Base-by-base conservation (phyloP, 2,329 filamentous ascomycete species). In the Cladosporium sp. region DNA sequence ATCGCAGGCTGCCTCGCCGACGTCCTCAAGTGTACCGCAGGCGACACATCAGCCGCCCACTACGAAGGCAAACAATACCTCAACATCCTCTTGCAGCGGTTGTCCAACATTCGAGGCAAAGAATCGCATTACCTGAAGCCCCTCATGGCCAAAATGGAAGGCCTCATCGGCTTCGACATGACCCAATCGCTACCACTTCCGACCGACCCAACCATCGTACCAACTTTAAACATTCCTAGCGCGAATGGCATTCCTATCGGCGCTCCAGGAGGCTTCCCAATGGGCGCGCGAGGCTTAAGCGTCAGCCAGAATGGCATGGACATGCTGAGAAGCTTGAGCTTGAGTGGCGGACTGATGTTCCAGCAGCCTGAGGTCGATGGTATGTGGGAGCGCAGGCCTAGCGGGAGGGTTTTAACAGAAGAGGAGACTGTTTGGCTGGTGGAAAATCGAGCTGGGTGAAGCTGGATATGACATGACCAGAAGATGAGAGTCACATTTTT, bases 1-100 rank as follows among this genome's bases (percentile, higher is more conserved):
- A 71, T 73, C 30, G 70, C 70, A 9, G 68, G 68, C 40, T 73
- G 71, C 47, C 68, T 73, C 7, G 70, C 70, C 3, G 71, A 73
- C 55, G 71, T 73, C 1, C 61, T 73, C n/a, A 64, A 65, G 34
- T 72, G 70, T 59, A 71, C 70, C 11, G 69, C 68, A 25, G 71
- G 69, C 47, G 71, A 72, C 55, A 66, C 63, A 3, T 71, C 68
- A 5, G 56, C 65, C 2, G 70, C 70, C 2, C 71, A 70, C 51
- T 52, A 65, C 17, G 67, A 70, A 59, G 71, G 71, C 25, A 69
- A 70, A 58, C 66, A 72, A 52, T 72, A 72, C 59, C 65, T 73
- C 43, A 63, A 65, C 49, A 67, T 68, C 36, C 61, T 73, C 37
- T 63, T 72, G 9, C 64, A 65, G 17, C 66, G 67, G 28, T 64